Percentiles rank a stretch among this genome's conserved stretches.
Evolutionary conservation across 2,329 filamentous ascomycete genomes (phyloP).

Genomic region (Alternaria novae-zelandiae): DNA sequence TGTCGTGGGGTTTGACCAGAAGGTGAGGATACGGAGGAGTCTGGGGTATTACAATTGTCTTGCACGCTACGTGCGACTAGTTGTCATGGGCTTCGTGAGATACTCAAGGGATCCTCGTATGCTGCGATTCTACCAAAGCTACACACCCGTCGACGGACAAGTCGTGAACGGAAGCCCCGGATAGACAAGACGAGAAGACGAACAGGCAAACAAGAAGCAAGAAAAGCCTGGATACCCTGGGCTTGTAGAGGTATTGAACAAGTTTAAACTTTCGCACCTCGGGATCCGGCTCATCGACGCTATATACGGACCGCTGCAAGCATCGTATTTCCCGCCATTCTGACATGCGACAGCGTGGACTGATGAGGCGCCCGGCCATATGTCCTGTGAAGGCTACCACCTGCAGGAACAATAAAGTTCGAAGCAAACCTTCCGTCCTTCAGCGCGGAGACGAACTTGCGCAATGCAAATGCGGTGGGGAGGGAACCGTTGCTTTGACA

Average conservation of each 20-base stretch:
- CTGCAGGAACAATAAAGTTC: neutral
- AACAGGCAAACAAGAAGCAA: neutral
- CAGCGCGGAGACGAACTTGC: slow-evolving; percentile 14
- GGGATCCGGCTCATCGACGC: slow-evolving; percentile 1
- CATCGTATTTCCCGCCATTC: neutral
- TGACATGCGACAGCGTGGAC: neutral
- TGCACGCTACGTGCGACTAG: neutral
- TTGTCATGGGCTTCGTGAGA: neutral
- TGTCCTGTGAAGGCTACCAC: slow-evolving; percentile 1
- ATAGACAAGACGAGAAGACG: neutral
- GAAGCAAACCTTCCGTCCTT: slow-evolving; percentile 15
- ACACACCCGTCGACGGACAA: neutral
- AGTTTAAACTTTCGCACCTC: neutral
- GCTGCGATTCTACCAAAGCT: neutral
- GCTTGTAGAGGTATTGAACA: neutral
- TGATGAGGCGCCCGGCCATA: neutral
- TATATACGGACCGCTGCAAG: slow-evolving; percentile 11
- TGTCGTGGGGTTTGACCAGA: neutral
- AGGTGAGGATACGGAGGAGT: neutral
- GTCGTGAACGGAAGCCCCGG: neutral
- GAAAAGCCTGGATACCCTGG: neutral
- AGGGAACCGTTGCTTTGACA: slow-evolving; percentile 5
- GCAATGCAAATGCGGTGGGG: slow-evolving; percentile 10
- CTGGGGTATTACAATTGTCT: slow-evolving; percentile 3
- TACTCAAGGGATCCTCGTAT: neutral